These are phyloP conservation scores for Rhodamnia rubescens DNA, from an alignment of 345 rosid species.

Conservation along the genomic window DNA sequence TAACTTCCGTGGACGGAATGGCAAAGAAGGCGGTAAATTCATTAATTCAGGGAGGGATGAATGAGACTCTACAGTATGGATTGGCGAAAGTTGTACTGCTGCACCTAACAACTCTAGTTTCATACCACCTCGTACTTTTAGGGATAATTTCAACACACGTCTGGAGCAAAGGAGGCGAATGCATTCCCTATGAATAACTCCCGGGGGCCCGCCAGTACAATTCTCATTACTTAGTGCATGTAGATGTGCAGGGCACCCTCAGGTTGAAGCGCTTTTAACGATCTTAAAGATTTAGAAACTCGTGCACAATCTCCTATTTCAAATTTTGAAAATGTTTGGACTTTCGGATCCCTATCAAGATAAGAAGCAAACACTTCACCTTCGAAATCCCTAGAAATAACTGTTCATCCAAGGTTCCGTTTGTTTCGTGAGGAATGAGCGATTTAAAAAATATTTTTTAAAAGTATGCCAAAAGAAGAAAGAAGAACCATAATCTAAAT, in stretches of 20 bases:
- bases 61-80: background rate
- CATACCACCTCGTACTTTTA: background rate
- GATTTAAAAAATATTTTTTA: background rate
- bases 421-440: background rate
- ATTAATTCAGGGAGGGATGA: background rate
- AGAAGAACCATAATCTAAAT: background rate
- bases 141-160: fast-evolving
- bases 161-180: background rate
- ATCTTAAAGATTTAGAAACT: background rate
- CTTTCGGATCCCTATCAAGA: background rate
- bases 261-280: background rate
- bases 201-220: fast-evolving
- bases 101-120: background rate
- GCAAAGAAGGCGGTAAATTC: background rate
- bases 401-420: background rate
- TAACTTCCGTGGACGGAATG: background rate
- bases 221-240: background rate
- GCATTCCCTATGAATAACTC: background rate
- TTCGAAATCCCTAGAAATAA: background rate
- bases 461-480: background rate
- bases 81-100: fast-evolving
- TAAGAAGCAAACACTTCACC: background rate
- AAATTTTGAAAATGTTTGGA: background rate
- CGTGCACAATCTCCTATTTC: background rate
- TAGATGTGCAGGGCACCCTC: background rate